phyloP scores from a whole-genome alignment of 169 alveolate species.

The Plasmodium vinckei region DNA sequence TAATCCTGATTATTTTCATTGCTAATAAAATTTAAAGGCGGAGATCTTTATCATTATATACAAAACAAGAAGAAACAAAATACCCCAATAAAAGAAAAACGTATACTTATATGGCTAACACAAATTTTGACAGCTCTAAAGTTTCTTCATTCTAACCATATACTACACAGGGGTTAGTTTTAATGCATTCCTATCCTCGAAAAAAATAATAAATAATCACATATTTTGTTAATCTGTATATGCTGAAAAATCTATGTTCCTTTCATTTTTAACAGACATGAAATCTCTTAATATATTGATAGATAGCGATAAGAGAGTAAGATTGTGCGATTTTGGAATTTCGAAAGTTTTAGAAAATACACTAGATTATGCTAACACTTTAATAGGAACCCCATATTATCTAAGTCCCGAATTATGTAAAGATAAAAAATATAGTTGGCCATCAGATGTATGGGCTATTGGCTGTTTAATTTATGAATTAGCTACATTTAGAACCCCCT shows the following conservation, averaged over 20 bases:
- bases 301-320: slow-evolving; percentile 88
- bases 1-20: neutral
- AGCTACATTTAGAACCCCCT: slow-evolving; percentile 88
- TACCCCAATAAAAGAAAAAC: slow-evolving; percentile 86
- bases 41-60: slow-evolving; percentile 84
- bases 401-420: slow-evolving; percentile 98
- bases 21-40: slow-evolving; percentile 75
- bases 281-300: slow-evolving; percentile 93
- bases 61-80: slow-evolving; percentile 78
- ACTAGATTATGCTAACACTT: slow-evolving; percentile 95
- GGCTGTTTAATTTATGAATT: slow-evolving; percentile 94
- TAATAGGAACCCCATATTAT: slow-evolving; percentile 99
- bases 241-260: neutral
- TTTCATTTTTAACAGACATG: slow-evolving; percentile 76
- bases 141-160: slow-evolving; percentile 89
- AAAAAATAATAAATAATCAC: too few species aligned
- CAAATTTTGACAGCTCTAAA: slow-evolving; percentile 88
- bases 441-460: slow-evolving; percentile 99
- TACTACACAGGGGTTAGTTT: slow-evolving; percentile 91
- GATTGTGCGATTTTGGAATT: slow-evolving; percentile 95
- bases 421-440: slow-evolving; percentile 97
- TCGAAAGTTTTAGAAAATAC: slow-evolving; percentile 94
- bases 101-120: slow-evolving; percentile 87
- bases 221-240: too few species aligned
- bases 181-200: too few species aligned